Percentiles rank a stretch among this genome's conserved stretches.
These are phyloP conservation scores for Chlorella sp. DNA, from an alignment of 139 green algal genomes.

Conservation along the genomic window DNA sequence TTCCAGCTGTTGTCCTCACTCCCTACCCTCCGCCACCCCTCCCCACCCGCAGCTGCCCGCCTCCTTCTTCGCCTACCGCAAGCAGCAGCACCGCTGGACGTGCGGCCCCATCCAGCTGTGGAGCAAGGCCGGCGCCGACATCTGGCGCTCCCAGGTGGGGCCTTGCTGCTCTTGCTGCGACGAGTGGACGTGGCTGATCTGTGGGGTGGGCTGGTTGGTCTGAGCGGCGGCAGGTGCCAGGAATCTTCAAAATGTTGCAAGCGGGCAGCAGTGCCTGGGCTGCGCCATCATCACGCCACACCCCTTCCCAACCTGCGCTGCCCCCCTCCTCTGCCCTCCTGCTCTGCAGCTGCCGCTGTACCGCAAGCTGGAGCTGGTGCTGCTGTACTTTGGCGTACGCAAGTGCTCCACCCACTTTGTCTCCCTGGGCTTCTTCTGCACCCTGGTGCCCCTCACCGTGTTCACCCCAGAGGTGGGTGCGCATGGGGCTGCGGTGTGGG, in stretches of 20 bases:
- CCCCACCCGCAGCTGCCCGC: slow-evolving; percentile 84
- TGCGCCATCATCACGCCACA: too few relatives aligned
- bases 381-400: slow-evolving; percentile 85
- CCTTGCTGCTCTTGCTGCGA: too few relatives aligned
- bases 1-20: too few relatives aligned
- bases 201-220: too few relatives aligned
- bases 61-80: slow-evolving; percentile 94
- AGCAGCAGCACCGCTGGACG: slow-evolving; percentile 98
- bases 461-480: slow-evolving; percentile 73
- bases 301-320: too few relatives aligned
- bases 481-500: too few relatives aligned
- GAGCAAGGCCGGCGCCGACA: slow-evolving; percentile 59
- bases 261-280: too few relatives aligned
- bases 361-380: slow-evolving; percentile 81
- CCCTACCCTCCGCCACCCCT: neutral
- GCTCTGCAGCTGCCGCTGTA: slow-evolving; percentile 1
- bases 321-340: neutral
- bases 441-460: slow-evolving; percentile 79
- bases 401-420: slow-evolving; percentile 87
- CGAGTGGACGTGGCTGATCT: too few relatives aligned
- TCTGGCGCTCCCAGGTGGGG: slow-evolving; percentile 72
- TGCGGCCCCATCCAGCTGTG: slow-evolving; percentile 88
- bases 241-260: too few relatives aligned
- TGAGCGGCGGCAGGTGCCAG: too few relatives aligned
- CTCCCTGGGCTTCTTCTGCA: slow-evolving; percentile 87